phyloP scores from a whole-genome alignment of 2,329 filamentous ascomycete genomes.

The Botrytis cinerea region DNA sequence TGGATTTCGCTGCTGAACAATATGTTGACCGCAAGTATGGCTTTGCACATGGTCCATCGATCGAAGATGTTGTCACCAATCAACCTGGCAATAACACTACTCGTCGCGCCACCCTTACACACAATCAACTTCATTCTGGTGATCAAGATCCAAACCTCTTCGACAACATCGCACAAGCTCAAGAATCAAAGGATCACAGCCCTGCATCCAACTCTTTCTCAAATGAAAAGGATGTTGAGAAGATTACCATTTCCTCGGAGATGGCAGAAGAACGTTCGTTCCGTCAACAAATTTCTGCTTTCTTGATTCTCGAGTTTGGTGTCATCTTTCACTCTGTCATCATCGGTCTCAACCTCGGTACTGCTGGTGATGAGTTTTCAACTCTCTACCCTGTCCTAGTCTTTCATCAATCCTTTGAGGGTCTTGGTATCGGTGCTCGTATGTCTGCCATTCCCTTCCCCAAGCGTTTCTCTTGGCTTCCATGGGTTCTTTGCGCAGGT shows the following conservation, averaged over 20 bases:
- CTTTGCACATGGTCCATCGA: slow-evolving; percentile 31
- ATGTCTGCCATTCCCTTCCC: slow-evolving; percentile 58
- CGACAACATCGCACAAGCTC: slow-evolving; percentile 31
- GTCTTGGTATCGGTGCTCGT: slow-evolving; percentile 61
- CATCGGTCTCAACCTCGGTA: slow-evolving; percentile 62
- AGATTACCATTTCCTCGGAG: slow-evolving; percentile 10
- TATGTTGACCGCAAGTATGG: slow-evolving; percentile 44
- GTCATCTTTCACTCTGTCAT: slow-evolving; percentile 66
- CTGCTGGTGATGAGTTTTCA: slow-evolving; percentile 57
- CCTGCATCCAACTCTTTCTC: slow-evolving; percentile 20
- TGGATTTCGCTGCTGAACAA: slow-evolving; percentile 61
- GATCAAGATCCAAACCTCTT: slow-evolving; percentile 43
- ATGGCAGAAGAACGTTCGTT: slow-evolving; percentile 42
- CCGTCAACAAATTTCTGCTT: slow-evolving; percentile 48
- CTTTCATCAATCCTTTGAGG: slow-evolving; percentile 66
- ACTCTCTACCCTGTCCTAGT: slow-evolving; percentile 61
- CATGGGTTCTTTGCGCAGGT: slow-evolving; percentile 48
- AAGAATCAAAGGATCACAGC: slow-evolving; percentile 26
- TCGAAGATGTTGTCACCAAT: slow-evolving; percentile 38
- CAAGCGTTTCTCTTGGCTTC: slow-evolving; percentile 46
- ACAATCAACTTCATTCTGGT: slow-evolving; percentile 46
- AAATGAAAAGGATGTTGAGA: slow-evolving; percentile 33
- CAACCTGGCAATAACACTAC: slow-evolving; percentile 23
- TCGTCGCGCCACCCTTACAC: slow-evolving; percentile 31
- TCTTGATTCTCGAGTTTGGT: slow-evolving; percentile 47